phyloP scores from a whole-genome alignment of 306 rosid genomes.

The Quercus mongolica region DNA sequence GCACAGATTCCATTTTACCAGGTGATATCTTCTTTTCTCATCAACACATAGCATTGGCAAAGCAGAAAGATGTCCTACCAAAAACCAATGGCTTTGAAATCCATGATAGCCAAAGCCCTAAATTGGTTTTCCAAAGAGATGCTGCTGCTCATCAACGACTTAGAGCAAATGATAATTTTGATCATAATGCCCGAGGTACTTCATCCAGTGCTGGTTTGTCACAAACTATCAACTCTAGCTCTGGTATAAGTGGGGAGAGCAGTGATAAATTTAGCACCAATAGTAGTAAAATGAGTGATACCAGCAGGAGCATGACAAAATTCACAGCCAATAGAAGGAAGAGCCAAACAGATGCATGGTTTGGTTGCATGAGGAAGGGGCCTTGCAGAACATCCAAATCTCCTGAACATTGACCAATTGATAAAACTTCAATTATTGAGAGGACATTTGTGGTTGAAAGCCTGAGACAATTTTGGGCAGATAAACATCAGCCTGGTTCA shows the following conservation, averaged over 20 bases:
- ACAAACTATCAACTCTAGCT: constrained; percentile 31
- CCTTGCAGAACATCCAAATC: constrained; percentile 52
- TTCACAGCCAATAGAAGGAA: constrained; percentile 52
- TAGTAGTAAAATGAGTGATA: constrained; percentile 48
- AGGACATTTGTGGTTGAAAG: constrained; percentile 60
- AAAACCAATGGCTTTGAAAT: constrained; percentile 25
- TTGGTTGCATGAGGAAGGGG: constrained; percentile 68
- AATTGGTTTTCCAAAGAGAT: constrained; percentile 18
- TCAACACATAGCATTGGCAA: constrained; percentile 40
- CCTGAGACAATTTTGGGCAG: constrained; percentile 77
- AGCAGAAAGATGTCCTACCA: constrained; percentile 21
- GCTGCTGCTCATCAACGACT: constrained; percentile 21
- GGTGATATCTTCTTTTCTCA: constrained; percentile 87
- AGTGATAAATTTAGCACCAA: constrained; percentile 31
- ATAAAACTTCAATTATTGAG: constrained; percentile 58
- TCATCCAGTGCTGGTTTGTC: constrained; percentile 35
- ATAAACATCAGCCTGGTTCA: constrained; percentile 68
- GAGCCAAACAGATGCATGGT: constrained; percentile 53
- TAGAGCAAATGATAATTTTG: constrained; percentile 27
- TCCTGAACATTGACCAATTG: constrained; percentile 49
- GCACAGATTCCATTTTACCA: constrained; percentile 55
- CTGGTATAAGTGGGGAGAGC: constrained; percentile 43
- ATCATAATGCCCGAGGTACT: constrained; percentile 25
- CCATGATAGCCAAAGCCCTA: constrained; percentile 33
- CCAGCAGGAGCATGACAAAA: constrained; percentile 43